phyloP scores from a whole-genome alignment of 2,329 filamentous ascomycete genomes.

The Kalmusia sp. region DNA sequence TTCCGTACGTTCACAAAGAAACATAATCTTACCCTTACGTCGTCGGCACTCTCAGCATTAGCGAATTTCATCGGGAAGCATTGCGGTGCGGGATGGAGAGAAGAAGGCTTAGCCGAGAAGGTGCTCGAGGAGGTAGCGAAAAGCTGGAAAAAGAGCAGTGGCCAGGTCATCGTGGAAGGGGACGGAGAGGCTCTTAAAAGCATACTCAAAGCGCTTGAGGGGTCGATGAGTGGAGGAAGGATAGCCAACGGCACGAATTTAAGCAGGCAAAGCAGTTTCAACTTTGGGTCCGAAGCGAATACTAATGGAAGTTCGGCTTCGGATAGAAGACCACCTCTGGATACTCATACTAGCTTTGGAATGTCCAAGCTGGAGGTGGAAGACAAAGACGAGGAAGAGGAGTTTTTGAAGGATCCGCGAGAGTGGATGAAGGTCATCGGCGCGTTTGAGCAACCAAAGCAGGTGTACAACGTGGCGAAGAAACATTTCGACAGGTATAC shows the following conservation, averaged over 20 bases:
- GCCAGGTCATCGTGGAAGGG: constrained; percentile 90
- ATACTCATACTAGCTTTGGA: constrained; percentile 72
- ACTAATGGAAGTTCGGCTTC: constrained; percentile 11
- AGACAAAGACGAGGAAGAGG: constrained; percentile 66
- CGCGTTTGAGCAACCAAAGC: constrained; percentile 84
- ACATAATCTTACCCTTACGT: constrained; percentile 90
- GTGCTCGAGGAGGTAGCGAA: constrained; percentile 91
- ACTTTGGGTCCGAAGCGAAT: constrained; percentile 59
- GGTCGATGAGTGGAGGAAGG: constrained; percentile 86
- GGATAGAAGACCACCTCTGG: constrained; percentile 45
- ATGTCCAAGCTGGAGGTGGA: constrained; percentile 58
- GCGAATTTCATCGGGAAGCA: constrained; percentile 90
- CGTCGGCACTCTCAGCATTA: constrained; percentile 82
- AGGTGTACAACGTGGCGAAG: constrained; percentile 78
- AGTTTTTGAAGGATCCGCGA: constrained; percentile 71
- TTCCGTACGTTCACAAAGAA: constrained; percentile 98
- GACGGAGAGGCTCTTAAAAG: constrained; percentile 72
- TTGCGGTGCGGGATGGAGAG: constrained; percentile 95
- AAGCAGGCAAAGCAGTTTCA: constrained; percentile 69
- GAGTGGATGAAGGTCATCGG: constrained; percentile 84
- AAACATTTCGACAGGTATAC: constrained; percentile 85
- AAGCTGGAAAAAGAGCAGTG: constrained; percentile 88
- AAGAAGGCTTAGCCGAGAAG: constrained; percentile 90
- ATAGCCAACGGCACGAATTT: constrained; percentile 64
- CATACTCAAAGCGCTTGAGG: constrained; percentile 84